These are phyloP conservation scores for Diversispora epigaea DNA, from an alignment of 192 early-diverging fungal species.

Conservation along the genomic window DNA sequence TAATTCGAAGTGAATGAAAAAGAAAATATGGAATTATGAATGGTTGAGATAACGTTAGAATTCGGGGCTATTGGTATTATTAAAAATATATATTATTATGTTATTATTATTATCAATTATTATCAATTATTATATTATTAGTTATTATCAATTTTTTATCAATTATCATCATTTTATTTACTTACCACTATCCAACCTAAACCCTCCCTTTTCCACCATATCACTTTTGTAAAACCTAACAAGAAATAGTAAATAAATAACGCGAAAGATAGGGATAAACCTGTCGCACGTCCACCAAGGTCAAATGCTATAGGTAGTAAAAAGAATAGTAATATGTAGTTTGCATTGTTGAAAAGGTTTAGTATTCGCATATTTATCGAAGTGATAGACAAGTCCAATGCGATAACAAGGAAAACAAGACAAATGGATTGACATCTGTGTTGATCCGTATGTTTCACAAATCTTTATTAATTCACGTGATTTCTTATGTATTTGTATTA, in stretches of 20 bases:
- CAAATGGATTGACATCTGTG: no score
- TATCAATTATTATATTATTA: background rate
- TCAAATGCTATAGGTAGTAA: slow-evolving; percentile 22
- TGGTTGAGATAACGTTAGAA: slow-evolving; percentile 16
- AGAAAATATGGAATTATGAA: slow-evolving; percentile 20
- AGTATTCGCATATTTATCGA: no score
- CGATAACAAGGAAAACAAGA: no score
- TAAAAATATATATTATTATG: background rate
- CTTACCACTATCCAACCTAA: slow-evolving; percentile 29
- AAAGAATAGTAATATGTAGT: no score
- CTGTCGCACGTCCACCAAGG: background rate
- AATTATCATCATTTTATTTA: background rate
- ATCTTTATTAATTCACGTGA: no score
- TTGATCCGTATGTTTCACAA: no score
- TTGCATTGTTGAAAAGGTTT: no score
- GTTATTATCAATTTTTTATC: background rate
- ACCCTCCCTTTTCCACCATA: slow-evolving; percentile 2
- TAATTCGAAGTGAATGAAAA: slow-evolving; percentile 4
- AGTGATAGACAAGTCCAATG: no score
- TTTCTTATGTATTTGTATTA: no score
- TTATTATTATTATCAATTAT: background rate
- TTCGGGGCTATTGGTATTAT: slow-evolving; percentile 2
- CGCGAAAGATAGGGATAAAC: slow-evolving; percentile 22
- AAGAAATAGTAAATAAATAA: background rate
- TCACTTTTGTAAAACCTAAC: background rate